Evolutionary conservation across 192 early-diverging fungal species (phyloP).

Genomic region (Rhizophagus prolifer): DNA sequence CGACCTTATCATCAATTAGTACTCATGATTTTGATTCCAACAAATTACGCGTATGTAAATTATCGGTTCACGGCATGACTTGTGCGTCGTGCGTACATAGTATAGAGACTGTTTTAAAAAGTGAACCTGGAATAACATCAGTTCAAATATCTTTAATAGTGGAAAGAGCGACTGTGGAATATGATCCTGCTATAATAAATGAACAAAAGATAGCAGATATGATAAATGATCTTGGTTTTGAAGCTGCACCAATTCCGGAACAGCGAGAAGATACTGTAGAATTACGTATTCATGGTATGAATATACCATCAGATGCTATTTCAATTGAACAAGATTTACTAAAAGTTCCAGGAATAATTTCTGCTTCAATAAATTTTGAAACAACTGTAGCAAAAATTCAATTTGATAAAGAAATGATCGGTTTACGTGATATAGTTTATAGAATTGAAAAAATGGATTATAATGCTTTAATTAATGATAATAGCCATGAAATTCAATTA

Average conservation of each 20-base stretch:
- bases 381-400: slow-evolving; percentile 74
- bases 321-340: slow-evolving; percentile 73
- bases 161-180: slow-evolving; percentile 74
- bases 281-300: slow-evolving; percentile 92
- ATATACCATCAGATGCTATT: slow-evolving; percentile 77
- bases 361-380: slow-evolving; percentile 72
- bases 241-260: slow-evolving; percentile 58
- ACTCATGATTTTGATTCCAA: background rate
- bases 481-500: slow-evolving; percentile 67
- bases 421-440: slow-evolving; percentile 77
- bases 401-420: slow-evolving; percentile 60
- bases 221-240: slow-evolving; percentile 75
- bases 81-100: slow-evolving; percentile 89
- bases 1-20: background rate
- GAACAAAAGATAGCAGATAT: slow-evolving; percentile 54
- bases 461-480: slow-evolving; percentile 67
- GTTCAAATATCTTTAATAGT: slow-evolving; percentile 84
- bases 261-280: slow-evolving; percentile 51
- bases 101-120: slow-evolving; percentile 71
- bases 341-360: slow-evolving; percentile 57
- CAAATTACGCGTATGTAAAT: background rate
- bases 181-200: slow-evolving; percentile 48
- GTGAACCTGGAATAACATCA: slow-evolving; percentile 59
- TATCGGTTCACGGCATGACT: slow-evolving; percentile 84
- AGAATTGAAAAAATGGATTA: slow-evolving; percentile 82